Conservation (phyloP, 2,329 filamentous ascomycete genomes). For the Monilinia vaccinii-corymbosi region DNA sequence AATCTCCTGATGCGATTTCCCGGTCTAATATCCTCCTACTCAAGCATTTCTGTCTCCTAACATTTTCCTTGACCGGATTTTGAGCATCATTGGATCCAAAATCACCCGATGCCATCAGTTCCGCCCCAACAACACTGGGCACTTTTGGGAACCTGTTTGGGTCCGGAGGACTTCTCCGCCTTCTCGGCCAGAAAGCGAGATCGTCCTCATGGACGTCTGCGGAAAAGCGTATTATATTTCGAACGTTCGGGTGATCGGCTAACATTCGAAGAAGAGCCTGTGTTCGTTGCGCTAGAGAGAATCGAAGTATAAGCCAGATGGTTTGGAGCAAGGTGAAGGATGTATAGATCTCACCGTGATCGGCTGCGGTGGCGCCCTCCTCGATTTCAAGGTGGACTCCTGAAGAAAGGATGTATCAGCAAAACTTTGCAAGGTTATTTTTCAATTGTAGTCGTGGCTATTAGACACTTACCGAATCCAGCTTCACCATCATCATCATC, state of each 20-base stretch:
- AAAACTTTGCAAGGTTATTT: not conserved
- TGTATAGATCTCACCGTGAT: conserved; percentile 30
- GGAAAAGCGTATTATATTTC: conserved; percentile 8
- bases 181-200: conserved; percentile 35
- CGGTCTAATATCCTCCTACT: conserved; percentile 67
- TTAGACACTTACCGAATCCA: not conserved
- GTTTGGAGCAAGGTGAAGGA: conserved; percentile 18
- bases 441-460: not conserved
- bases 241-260: conserved; percentile 11
- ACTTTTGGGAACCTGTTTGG: conserved; percentile 67
- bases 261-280: conserved; percentile 20
- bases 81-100: conserved; percentile 63
- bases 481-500: not conserved
- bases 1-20: conserved; percentile 64
- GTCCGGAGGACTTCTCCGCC: conserved; percentile 37
- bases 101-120: conserved; percentile 71
- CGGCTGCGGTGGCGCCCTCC: conserved; percentile 23
- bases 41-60: conserved; percentile 43
- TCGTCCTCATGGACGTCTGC: conserved; percentile 17
- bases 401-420: not conserved
- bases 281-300: conserved; percentile 19
- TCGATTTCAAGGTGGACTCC: conserved; percentile 2
- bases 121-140: conserved; percentile 65
- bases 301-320: conserved; percentile 24
- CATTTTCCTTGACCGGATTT: conserved; percentile 25